Base-by-base conservation (phyloP, 208 protist genomes). In the Wallacemonas collosoma region DNA sequence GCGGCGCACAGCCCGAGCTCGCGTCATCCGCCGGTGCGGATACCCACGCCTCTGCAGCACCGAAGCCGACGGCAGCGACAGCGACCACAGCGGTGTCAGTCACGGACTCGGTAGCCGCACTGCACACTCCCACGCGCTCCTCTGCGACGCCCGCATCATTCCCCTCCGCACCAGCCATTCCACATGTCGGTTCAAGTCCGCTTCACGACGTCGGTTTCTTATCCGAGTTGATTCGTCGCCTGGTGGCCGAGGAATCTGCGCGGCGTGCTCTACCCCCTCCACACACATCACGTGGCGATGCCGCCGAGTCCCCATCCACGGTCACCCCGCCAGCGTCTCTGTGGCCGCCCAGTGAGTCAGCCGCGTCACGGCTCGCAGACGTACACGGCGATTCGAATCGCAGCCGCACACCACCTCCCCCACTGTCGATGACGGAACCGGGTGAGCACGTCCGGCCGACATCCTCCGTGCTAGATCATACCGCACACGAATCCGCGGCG, bases 141-240 rank as follows among this genome's bases (percentile, higher is more conserved):
- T 50, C 65, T 4, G 12, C 17, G 38, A 12, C 26, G 43, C 57
- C 65, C 17, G 56, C 26, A 9, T 14, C 17, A 4, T 14, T 38
- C 71, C 72, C 17, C 54, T n/a, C 8, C 76, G 70, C 36, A 5
- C 12, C 51, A n/a, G 14, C 51, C 17, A 9, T 9, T 62, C 56
- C 6, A 7, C 45, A 12, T 50, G 8, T 12, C 45, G 8, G 45
- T 50, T 12, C 45, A 17, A 57, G 53, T 17, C 14, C 53, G 15
- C 8, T 38, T 7, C 60, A 53, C n/a, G 60, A 65, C 60, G 60
- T 41, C 4, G 60, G 41, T 3, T 6, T 50, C 15, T 47, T 65
- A 12, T 8, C 60, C 40, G 60, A 65, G 15, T 41, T 65, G n/a
- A 65, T 65, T 53, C 60, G 60, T 5, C 60, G 43, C 41, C 3